Conservation (phyloP, 139 green algal genomes). For the Desmodesmus armatus region DNA sequence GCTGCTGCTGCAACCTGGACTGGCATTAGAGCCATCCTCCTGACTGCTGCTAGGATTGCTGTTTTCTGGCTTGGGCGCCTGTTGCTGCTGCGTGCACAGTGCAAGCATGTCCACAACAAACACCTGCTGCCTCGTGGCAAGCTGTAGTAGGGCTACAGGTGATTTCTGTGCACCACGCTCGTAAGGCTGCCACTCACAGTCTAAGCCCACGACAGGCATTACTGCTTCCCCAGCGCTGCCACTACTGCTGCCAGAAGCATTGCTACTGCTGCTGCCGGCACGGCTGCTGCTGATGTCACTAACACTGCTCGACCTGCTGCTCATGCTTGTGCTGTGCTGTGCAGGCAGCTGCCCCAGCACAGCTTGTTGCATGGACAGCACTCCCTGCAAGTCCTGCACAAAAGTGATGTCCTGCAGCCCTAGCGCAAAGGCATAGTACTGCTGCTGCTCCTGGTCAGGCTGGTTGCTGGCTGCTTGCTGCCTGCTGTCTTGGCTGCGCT, state of each 20-base stretch:
- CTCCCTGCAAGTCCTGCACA: background rate
- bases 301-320: background rate
- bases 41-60: background rate
- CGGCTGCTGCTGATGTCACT: background rate
- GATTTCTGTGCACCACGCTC: slow-evolving; percentile 10
- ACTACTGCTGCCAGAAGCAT: slow-evolving; percentile 10
- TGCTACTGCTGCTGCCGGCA: slow-evolving; percentile 34
- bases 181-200: slow-evolving; percentile 44
- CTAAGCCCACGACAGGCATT: slow-evolving; percentile 4
- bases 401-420: background rate
- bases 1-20: background rate
- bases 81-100: slow-evolving; percentile 34
- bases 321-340: background rate
- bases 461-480: too few relatives aligned
- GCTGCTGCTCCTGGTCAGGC: too few relatives aligned
- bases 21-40: background rate
- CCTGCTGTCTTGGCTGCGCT: too few relatives aligned
- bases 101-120: slow-evolving; percentile 48
- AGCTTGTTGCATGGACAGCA: background rate
- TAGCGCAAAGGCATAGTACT: background rate
- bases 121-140: slow-evolving; percentile 31
- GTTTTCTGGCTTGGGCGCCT: background rate
- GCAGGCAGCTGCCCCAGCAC: background rate
- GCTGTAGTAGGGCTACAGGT: slow-evolving; percentile 49
- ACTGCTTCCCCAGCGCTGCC: background rate